Conservation (phyloP, 2,329 filamentous ascomycete species). For the Ampelomyces quisqualis region DNA sequence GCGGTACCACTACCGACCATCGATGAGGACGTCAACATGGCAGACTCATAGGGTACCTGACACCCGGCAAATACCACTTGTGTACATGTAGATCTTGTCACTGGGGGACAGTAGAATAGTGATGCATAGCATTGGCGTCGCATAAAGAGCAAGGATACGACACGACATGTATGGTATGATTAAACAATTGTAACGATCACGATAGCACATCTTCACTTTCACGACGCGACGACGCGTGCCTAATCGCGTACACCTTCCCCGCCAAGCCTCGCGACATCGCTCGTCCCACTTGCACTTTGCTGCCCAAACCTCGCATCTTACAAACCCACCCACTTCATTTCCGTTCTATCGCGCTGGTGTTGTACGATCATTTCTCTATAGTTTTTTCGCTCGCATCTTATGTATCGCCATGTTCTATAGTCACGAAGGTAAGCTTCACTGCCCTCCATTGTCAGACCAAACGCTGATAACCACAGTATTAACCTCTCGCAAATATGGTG, state of each 20-base stretch:
- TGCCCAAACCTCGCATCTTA: neutral
- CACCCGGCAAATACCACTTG: neutral
- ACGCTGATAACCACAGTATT: constrained; percentile 59
- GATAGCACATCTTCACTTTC: constrained; percentile 3
- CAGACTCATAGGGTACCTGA: constrained; percentile 16
- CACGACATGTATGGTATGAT: neutral
- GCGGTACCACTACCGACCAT: constrained; percentile 68
- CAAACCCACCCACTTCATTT: neutral
- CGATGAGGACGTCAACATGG: constrained; percentile 48
- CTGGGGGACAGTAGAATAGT: constrained; percentile 9
- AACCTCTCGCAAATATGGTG: constrained; percentile 82
- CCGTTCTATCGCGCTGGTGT: neutral
- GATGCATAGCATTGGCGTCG: constrained; percentile 32
- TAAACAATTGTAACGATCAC: constrained; percentile 14
- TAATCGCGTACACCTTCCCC: too few relatives aligned
- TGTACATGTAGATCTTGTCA: constrained; percentile 14
- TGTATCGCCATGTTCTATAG: constrained; percentile 80
- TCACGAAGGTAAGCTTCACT: constrained; percentile 71
- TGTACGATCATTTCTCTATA: constrained; percentile 2
- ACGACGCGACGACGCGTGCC: too few relatives aligned
- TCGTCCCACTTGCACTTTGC: too few relatives aligned
- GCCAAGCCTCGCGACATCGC: too few relatives aligned
- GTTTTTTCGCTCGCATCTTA: constrained; percentile 13
- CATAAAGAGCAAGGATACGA: constrained; percentile 24
- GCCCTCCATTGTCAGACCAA: neutral